phyloP scores from a whole-genome alignment of 345 rosid species.

The Hibiscus syriacus region DNA sequence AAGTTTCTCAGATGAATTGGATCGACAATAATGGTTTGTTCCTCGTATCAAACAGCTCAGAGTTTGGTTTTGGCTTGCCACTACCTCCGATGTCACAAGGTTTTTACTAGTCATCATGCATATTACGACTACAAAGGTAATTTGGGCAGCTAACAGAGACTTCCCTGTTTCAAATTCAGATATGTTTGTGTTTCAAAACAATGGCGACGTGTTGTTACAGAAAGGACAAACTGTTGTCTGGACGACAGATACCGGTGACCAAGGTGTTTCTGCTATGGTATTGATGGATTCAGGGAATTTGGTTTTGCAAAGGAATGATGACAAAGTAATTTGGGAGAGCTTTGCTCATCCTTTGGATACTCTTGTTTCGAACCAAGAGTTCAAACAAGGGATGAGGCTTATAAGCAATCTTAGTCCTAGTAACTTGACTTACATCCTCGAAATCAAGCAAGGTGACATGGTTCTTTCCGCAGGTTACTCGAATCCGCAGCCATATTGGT shows the following conservation, averaged over 20 bases:
- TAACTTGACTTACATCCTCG: constrained; percentile 60
- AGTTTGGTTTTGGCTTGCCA: constrained; percentile 51
- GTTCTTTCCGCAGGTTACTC: constrained; percentile 47
- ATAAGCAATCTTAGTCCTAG: constrained; percentile 33
- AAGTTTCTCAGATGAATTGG: constrained; percentile 67
- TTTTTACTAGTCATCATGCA: constrained; percentile 54
- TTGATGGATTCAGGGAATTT: constrained; percentile 74
- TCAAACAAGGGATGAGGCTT: constrained; percentile 63
- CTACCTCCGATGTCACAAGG: constrained; percentile 34
- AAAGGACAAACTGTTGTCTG: constrained; percentile 43
- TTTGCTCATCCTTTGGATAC: constrained; percentile 79
- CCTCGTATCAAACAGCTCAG: constrained; percentile 48
- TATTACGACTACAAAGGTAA: constrained; percentile 16
- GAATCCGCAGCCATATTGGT: constrained; percentile 77
- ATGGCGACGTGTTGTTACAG: constrained; percentile 48
- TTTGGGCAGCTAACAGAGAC: constrained; percentile 80
- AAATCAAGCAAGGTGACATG: constrained; percentile 69
- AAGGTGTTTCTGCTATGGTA: constrained; percentile 48
- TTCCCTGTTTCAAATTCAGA: constrained; percentile 62
- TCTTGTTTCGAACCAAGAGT: constrained; percentile 53
- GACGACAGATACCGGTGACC: constrained; percentile 37
- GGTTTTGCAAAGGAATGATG: constrained; percentile 41
- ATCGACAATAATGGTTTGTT: constrained; percentile 49
- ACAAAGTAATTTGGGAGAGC: constrained; percentile 60
- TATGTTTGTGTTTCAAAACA: constrained; percentile 34